Base-by-base conservation (phyloP, 1,139 yeast genomes). In the Sugiyamaella xylanicola region DNA sequence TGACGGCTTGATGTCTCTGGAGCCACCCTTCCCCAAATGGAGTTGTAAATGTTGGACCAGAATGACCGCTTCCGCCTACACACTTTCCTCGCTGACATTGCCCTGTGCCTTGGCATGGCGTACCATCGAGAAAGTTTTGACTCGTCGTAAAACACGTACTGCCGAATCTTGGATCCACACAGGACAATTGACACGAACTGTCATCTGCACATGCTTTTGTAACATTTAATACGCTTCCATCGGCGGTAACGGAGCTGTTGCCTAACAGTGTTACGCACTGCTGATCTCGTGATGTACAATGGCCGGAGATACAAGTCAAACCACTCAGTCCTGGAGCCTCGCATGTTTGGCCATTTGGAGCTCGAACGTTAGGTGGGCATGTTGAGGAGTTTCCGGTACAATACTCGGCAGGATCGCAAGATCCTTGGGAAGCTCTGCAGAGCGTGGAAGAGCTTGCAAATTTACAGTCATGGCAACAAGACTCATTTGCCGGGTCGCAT, bases 111-210 rank as follows among this genome's bases (percentile, higher is more conserved):
- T 64, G 61, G 56, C 76, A 73, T 3, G 74, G 74, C 7, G 76
- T 73, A 29, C 76, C 76, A 51, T 72, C 75, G 52, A 72, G 55
- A 54, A 71, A 72, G 61, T 69, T 67, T 59, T 72, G 74, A 32
- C 64, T 58, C 11, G 71, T 62, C 13, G 61, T 56, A 53, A 68
- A 61, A 54, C 75, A 72, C 22, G 64, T 59, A 39, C 57, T 53
- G 21, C 68, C 68, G 46, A 59, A 61, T 8, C 59, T 41, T n/a
- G 68, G 64, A 41, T 68, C 70, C 17, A 63, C 62, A 52, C 75
- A 72, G 1, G 71, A 61, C 29, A 72, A 54, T 43, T 60, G 65
- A 53, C 75, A 72, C n/a, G 69, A 62, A 7, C 62, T 48, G 49
- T 64, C 66, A 56, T 68, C 70, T 42, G 57, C 61, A 51, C 75